phyloP scores from a whole-genome alignment of 1,284 basidiomycete genomes.

The Apiotrichum mycotoxinovorans region DNA sequence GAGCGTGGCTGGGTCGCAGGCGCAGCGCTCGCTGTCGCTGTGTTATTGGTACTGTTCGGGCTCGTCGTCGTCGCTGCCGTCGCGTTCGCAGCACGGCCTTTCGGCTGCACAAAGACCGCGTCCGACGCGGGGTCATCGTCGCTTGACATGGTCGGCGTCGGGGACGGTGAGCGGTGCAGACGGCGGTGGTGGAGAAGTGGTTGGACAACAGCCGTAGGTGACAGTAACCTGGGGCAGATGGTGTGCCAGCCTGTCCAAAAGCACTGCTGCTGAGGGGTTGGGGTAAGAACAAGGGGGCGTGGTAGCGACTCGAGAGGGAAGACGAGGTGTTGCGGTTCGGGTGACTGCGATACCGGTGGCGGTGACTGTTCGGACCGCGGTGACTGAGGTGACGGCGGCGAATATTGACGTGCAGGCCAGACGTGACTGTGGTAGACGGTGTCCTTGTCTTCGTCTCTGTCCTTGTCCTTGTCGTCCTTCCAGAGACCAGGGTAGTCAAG shows the following conservation, averaged over 20 bases:
- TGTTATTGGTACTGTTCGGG: too few relatives aligned
- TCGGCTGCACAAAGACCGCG: not conserved
- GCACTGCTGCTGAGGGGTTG: slow-evolving; percentile 1
- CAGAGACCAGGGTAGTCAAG: not conserved
- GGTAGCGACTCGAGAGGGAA: too few relatives aligned
- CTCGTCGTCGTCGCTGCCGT: not conserved
- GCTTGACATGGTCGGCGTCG: slow-evolving; percentile 22
- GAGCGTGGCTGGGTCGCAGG: not conserved
- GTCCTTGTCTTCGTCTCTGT: not conserved
- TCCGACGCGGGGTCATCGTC: slow-evolving; percentile 17
- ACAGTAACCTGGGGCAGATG: slow-evolving; percentile 16
- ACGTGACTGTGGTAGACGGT: too few relatives aligned
- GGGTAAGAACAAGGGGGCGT: not conserved
- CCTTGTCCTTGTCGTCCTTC: not conserved
- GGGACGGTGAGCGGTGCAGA: slow-evolving; percentile 12
- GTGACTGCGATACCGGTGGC: too few relatives aligned
- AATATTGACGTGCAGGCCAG: too few relatives aligned
- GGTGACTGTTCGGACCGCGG: too few relatives aligned
- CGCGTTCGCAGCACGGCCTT: not conserved
- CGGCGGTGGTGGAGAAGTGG: slow-evolving; percentile 8
- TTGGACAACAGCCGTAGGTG: slow-evolving; percentile 9
- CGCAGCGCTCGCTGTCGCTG: not conserved
- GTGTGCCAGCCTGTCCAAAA: slow-evolving; percentile 13
- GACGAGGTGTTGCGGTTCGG: too few relatives aligned
- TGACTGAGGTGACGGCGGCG: too few relatives aligned